Evolutionary conservation across 805 yeast genomes (phyloP), one percentile per base, ranked within the genome.

Genomic region (Schwanniomyces polymorphus): DNA sequence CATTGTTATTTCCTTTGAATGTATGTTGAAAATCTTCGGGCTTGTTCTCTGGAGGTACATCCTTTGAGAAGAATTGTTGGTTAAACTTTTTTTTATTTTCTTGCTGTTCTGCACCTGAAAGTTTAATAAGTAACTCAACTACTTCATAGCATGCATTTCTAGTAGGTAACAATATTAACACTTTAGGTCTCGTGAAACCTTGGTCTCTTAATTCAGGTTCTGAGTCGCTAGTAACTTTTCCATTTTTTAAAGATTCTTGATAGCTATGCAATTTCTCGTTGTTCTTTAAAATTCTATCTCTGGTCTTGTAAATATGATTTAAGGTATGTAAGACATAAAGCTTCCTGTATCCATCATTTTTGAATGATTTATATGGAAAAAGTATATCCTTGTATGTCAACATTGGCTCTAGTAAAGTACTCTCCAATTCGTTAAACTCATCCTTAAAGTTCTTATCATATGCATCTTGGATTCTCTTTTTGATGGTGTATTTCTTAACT

Each of bases 161-260:
- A 0, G 97, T 89, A 10, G 99, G 98, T 35, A 89, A 70, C 23
- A 94, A 66, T 5, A 92, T 81, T 46, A 94, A 68, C 1, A 86
- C 91, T 59, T 91, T 91, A 0, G 99, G 96, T 51, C 98, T 78
- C 0, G 97, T 91, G 63, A 90, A 94, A 26, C 99, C 98, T 65
- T 94, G 98, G 63, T 94, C 99, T 46, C 96, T 72, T 53, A 78
- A 76, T 57, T 89, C 95, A 10, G 80, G 80, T 49, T 79, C 84
- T 54, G 63, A 60, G 3, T 57, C 58, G 3, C 51, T 29, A 11
- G 51, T 53, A 23, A 71, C 70, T 8, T 48, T 70, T 60, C 46
- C 75, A 64, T 44, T 62, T 38, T 72, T 61, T 39, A 72, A 47
- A 16, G 68, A 61, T 31, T 74, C 80, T 49, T 74, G 74, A 47